Base-by-base conservation (phyloP, 2,329 filamentous ascomycete genomes). In the Ascochyta koolunga region DNA sequence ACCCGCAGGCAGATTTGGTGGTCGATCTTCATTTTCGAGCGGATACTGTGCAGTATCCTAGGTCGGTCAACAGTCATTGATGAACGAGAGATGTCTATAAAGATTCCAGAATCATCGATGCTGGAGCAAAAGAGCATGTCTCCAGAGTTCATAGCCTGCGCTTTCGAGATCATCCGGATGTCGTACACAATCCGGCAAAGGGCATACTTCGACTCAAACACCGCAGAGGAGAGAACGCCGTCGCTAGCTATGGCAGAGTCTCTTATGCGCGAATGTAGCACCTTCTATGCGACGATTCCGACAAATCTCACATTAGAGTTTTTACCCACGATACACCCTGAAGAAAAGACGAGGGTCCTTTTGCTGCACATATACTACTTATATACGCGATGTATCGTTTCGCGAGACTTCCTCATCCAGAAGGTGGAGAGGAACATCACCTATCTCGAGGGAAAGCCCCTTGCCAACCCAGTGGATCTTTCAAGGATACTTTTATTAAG, bases 11-110 rank as follows among this genome's bases (percentile, higher is more conserved):
- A 64, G 37, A 64, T 68, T 4, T 70, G 65, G 65, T 67, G 63
- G 63, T 63, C 60, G 1, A 60, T 70, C 9, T 68, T 69, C 48
- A 59, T 43, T 19, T 66, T 67, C 37, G 68, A 70, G 33, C 63
- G 61, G 33, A 60, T 61, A 27, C 39, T 70, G 36, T 68, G 65
- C 38, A 64, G 60, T 33, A 61, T 68, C 18, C 43, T 68, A 2
- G 68, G 68, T 3, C 61, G 67, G 3, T 66, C 68, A 16, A 66
- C 60, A 9, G 59, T 53, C 6, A 68, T 70, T 25, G 66, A 69
- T 16, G 66, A 70, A 16, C 31, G 44, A 21, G 68, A 70, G 32
- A 55, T 64, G 40, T 54, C 58, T n/a, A 59, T 65, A 44, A 54
- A 58, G 21, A 42, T 62, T 10, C 64, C 66, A 7, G 62, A 68